These are phyloP conservation scores for Paecilomyces dactylethromorphus DNA, from an alignment of 2,329 filamentous ascomycete species.

Conservation along the genomic window DNA sequence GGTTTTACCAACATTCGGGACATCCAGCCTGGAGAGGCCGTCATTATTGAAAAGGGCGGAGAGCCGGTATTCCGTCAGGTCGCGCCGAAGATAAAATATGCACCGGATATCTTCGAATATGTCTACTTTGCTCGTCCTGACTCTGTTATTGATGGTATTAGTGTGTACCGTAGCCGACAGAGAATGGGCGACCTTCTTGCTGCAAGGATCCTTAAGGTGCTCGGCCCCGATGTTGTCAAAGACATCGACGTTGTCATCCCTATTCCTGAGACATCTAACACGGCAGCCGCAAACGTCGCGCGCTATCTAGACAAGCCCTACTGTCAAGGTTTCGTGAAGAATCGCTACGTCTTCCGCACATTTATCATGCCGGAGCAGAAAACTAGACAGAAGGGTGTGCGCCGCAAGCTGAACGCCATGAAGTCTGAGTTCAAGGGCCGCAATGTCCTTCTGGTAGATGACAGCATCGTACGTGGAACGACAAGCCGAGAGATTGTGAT, in stretches of 20 bases:
- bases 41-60: constrained; percentile 74
- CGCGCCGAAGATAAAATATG: constrained; percentile 60
- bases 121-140: constrained; percentile 85
- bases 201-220: constrained; percentile 59
- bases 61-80: constrained; percentile 71
- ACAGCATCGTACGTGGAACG: constrained; percentile 82
- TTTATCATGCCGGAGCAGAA: constrained; percentile 83
- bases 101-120: constrained; percentile 81
- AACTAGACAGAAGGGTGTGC: constrained; percentile 74
- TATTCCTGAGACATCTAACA: constrained; percentile 77
- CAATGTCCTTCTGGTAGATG: constrained; percentile 78
- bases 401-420: constrained; percentile 84
- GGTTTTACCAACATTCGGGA: constrained; percentile 72
- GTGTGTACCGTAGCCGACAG: constrained; percentile 73
- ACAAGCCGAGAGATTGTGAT: constrained; percentile 71
- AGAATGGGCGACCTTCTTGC: constrained; percentile 83
- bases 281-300: constrained; percentile 70
- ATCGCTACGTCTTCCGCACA: constrained; percentile 80
- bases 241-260: constrained; percentile 78
- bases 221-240: constrained; percentile 63
- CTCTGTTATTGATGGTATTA: constrained; percentile 78
- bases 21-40: constrained; percentile 75
- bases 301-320: constrained; percentile 69
- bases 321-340: constrained; percentile 79
- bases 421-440: constrained; percentile 74